Percentiles rank a stretch among this genome's conserved stretches.
Conservation (phyloP, 225 moss, liverwort and hornwort genomes). For the Physcomitrium patens region DNA sequence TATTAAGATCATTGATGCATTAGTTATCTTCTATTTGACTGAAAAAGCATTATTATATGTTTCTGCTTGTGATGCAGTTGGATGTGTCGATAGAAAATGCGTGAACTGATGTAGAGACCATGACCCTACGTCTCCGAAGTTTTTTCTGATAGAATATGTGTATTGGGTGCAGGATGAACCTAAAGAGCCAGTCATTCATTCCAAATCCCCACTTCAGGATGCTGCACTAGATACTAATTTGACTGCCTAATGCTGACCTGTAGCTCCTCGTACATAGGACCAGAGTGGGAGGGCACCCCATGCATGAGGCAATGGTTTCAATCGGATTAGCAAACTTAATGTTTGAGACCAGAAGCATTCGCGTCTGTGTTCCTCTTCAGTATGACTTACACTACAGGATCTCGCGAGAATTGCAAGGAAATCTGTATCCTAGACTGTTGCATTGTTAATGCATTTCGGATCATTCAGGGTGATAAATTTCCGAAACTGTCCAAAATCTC, state of each 20-base stretch:
- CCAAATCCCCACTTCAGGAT: conserved; percentile 8
- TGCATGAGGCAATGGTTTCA: conserved; percentile 37
- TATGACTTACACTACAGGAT: conserved; percentile 2
- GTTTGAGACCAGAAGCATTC: conserved; percentile 12
- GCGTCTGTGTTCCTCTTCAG: conserved; percentile 20
- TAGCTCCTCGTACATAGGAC: conserved; percentile 34
- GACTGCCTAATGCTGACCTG: conserved; percentile 13
- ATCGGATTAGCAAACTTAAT: conserved; percentile 25
- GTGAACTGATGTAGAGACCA: not conserved
- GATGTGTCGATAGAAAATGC: not conserved
- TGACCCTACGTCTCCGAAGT: not conserved
- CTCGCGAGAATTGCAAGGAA: not conserved
- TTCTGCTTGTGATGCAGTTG: not conserved
- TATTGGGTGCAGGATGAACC: conserved; percentile 40
- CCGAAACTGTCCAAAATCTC: too few species aligned
- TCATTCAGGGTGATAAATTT: too few species aligned
- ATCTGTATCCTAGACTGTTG: too few species aligned
- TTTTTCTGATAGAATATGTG: conserved; percentile 25
- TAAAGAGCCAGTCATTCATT: not conserved
- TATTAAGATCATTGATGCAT: not conserved
- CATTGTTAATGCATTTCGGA: too few species aligned
- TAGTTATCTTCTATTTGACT: not conserved
- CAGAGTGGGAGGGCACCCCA: conserved; percentile 29
- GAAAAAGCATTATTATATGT: not conserved
- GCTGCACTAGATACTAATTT: not conserved